Evolutionary conservation across 306 rosid genomes (phyloP), one percentile per base, ranked within the genome.

Genomic region (Trifolium subterraneum): DNA sequence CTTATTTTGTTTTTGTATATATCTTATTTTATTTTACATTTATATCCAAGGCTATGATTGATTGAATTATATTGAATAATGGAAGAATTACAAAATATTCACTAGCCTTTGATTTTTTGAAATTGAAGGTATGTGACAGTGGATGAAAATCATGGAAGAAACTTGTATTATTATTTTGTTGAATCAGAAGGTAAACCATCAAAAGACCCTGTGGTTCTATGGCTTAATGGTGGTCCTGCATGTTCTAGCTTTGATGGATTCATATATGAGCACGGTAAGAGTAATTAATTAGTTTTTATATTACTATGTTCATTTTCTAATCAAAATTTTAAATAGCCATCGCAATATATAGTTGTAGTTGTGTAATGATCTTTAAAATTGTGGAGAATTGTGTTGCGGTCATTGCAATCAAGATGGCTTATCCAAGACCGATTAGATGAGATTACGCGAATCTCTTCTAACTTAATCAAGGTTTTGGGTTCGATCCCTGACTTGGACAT

Each of bases 181-280:
- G 88, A 68, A 62, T 93, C 98, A 13, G 91, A 91, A 77, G 56
- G 88, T 42, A 87, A 88, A 35, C 89, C 97, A 3, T 59, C 88
- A 10, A 73, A 81, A 79, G 98, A 93, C 78, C 97, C 98, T 2
- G 71, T 93, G 76, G 97, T 89, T 82, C 86, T 93, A 16, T 93
- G 98, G 98, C 94, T 93, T 44, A 93, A 93, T 54, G 98, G 98
- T 14, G 98, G 98, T 19, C 98, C 98, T 0, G 98, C 90, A 12
- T 93, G 98, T 70, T 93, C 98, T 73, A 91, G 98, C 75, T 80
- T 93, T 18, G 97, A 93, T 84, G 98, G 93, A 54, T 93, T 91
- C 64, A 59, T 93, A 27, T 93, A 88, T 14, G 98, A 93, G 74
- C 96, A 93, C 36, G 98, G 98, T 93, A 85, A 67, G 39, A 9